These are phyloP conservation scores for Monosporozyma unispora DNA, from an alignment of 805 yeast genomes.

Conservation along the genomic window DNA sequence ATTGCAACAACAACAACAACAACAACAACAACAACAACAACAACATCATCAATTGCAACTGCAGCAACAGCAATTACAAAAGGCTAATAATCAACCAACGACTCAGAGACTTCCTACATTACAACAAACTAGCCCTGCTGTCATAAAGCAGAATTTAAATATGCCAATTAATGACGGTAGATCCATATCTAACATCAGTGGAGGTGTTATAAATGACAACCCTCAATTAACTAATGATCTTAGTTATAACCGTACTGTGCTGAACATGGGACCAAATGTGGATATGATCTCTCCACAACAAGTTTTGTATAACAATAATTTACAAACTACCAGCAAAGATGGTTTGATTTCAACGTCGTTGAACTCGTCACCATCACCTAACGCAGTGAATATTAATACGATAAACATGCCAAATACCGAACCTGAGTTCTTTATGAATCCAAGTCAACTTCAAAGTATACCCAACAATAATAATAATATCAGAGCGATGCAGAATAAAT, in stretches of 20 bases:
- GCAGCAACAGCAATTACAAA: neutral
- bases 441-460: neutral
- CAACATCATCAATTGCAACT: neutral
- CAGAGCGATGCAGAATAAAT: neutral
- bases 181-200: neutral
- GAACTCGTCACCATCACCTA: neutral
- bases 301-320: neutral
- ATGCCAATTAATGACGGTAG: neutral
- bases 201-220: neutral
- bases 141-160: neutral
- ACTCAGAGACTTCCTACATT: neutral
- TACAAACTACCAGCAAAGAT: neutral
- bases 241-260: neutral
- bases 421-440: neutral
- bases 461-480: neutral
- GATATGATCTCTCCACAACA: neutral
- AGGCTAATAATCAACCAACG: neutral
- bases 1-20: neutral
- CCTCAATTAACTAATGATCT: neutral
- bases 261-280: neutral
- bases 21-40: slow-evolving; percentile 6
- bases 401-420: neutral
- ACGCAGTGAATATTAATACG: neutral
- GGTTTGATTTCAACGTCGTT: neutral
- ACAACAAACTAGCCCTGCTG: neutral